These are phyloP conservation scores for Phytophthora hibernalis DNA, from an alignment of 352 stramenopile genomes.

Conservation along the genomic window DNA sequence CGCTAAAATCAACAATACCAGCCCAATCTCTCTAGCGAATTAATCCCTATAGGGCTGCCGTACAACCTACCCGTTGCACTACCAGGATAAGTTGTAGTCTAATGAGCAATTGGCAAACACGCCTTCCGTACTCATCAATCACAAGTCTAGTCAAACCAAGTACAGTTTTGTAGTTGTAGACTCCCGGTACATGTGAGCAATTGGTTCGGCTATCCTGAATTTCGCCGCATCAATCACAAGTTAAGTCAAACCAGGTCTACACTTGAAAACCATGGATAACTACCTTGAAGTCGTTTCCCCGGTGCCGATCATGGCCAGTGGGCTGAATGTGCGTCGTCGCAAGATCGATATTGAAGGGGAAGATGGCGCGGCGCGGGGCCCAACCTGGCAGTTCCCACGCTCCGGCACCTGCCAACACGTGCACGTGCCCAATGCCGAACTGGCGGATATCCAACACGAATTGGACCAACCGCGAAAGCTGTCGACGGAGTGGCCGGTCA, in stretches of 20 bases:
- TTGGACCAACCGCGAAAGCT: conserved; percentile 30
- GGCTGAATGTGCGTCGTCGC: conserved; percentile 29
- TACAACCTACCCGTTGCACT: too few relatives aligned
- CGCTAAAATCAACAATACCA: too few relatives aligned
- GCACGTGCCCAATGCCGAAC: conserved; percentile 31
- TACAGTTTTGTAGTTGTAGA: too few relatives aligned
- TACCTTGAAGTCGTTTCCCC: conserved; percentile 33
- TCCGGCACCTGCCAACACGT: conserved; percentile 40
- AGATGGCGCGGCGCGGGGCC: conserved; percentile 27
- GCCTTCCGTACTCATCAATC: too few relatives aligned
- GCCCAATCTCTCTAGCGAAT: too few relatives aligned
- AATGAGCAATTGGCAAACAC: too few relatives aligned
- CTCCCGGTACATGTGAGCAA: too few relatives aligned
- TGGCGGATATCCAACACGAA: conserved; percentile 37
- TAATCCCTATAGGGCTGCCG: too few relatives aligned
- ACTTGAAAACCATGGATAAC: conserved; percentile 9
- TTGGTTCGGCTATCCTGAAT: conserved; percentile 18
- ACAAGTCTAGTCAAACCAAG: too few relatives aligned
- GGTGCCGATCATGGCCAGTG: conserved; percentile 19
- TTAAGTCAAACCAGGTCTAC: too few relatives aligned
- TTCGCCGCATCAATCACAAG: conserved; percentile 20
- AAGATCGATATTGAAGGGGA: conserved; percentile 51
- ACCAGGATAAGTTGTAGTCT: too few relatives aligned
- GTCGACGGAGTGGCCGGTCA: conserved; percentile 76
- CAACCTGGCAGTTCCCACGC: conserved; percentile 43